phyloP scores from a whole-genome alignment of 73 alveolate species.

The Halteria grandinella region DNA sequence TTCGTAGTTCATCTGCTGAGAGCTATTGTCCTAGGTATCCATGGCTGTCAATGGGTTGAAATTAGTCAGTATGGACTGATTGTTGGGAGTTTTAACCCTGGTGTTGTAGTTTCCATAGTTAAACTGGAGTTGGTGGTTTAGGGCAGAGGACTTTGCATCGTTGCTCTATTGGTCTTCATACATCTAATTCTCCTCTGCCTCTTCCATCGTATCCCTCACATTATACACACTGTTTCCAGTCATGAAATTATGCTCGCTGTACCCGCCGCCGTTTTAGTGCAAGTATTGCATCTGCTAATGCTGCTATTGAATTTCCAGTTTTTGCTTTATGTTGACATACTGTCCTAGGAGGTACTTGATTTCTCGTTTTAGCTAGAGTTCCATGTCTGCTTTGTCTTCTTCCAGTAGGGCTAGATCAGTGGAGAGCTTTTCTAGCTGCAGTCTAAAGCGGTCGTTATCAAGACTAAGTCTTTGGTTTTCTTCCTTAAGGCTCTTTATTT shows the following conservation, averaged over 20 bases:
- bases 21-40: conserved; percentile 36
- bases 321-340: too few species aligned
- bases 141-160: background rate
- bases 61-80: conserved; percentile 33
- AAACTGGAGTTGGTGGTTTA: background rate
- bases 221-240: too few species aligned
- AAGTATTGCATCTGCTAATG: too few species aligned
- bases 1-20: too few species aligned
- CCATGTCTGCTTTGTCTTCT: conserved; percentile 54
- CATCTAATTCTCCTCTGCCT: background rate
- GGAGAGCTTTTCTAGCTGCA: conserved; percentile 13
- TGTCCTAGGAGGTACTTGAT: conserved; percentile 35
- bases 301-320: too few species aligned
- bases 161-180: background rate
- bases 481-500: conserved; percentile 36
- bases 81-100: conserved; percentile 15
- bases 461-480: conserved; percentile 9
- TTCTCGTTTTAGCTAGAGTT: conserved; percentile 41
- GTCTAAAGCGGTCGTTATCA: conserved; percentile 13
- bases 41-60: conserved; percentile 45
- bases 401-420: conserved; percentile 38
- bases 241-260: too few species aligned
- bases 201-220: conserved; percentile 6
- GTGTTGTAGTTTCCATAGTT: background rate
- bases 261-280: too few species aligned